These are phyloP conservation scores for Stagonosporopsis tanaceti DNA, from an alignment of 2,329 filamentous ascomycete genomes.

Conservation along the genomic window DNA sequence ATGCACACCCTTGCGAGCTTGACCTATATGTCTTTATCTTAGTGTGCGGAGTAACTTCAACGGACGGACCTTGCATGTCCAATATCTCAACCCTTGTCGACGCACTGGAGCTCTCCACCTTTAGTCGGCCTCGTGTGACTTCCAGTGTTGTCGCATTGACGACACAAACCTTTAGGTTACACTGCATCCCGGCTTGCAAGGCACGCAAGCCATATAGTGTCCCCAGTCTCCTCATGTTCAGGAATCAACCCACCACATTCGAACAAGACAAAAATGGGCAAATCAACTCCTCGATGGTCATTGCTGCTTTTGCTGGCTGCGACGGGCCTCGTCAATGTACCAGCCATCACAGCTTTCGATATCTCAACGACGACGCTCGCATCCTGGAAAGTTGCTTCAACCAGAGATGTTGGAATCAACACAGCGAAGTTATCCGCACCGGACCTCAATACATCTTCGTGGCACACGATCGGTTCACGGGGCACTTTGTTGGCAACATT, in stretches of 20 bases:
- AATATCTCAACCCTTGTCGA: constrained; percentile 8
- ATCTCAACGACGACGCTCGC: constrained; percentile 23
- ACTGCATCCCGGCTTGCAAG: constrained; percentile 9
- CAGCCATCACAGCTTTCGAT: constrained; percentile 11
- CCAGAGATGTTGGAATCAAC: constrained; percentile 28
- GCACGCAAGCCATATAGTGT: constrained; percentile 11
- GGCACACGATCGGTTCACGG: constrained; percentile 60
- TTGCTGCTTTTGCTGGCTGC: constrained; percentile 6
- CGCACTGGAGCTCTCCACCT: constrained; percentile 15
- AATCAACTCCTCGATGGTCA: neutral
- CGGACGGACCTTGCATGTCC: constrained; percentile 13
- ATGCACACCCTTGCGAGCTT: constrained; percentile 12
- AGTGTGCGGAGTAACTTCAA: constrained; percentile 8
- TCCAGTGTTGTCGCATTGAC: constrained; percentile 6
- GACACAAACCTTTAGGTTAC: constrained; percentile 11
- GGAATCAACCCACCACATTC: neutral
- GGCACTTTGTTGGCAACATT: constrained; percentile 67
- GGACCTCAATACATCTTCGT: constrained; percentile 56
- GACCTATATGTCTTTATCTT: neutral
- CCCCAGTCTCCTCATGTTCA: neutral
- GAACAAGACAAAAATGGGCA: neutral
- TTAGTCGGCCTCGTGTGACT: constrained; percentile 15
- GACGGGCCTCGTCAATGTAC: neutral
- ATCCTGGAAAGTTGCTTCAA: constrained; percentile 33
- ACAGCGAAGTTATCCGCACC: constrained; percentile 27